Evolutionary conservation across 495 filamentous ascomycete genomes (phyloP).

Genomic region (Podospora pseudocomata): DNA sequence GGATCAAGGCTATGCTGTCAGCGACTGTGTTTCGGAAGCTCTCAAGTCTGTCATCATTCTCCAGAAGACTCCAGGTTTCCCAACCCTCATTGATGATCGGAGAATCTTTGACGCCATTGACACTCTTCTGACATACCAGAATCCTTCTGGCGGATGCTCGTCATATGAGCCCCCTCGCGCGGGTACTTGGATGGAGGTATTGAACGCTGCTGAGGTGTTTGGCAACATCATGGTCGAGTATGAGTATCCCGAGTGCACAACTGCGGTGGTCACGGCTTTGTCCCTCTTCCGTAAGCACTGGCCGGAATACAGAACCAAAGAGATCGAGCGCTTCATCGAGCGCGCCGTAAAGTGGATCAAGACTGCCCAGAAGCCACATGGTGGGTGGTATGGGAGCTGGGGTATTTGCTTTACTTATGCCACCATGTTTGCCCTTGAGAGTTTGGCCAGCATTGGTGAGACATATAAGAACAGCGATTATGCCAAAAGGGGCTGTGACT

Average conservation of each 20-base stretch:
- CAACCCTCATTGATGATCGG: slow-evolving; percentile 65
- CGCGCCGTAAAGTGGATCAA: slow-evolving; percentile 79
- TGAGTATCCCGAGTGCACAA: slow-evolving; percentile 96
- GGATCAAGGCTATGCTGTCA: slow-evolving; percentile 90
- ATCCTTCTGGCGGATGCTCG: slow-evolving; percentile 79
- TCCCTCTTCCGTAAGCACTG: slow-evolving; percentile 76
- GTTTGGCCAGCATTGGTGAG: slow-evolving; percentile 76
- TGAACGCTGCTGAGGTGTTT: slow-evolving; percentile 97
- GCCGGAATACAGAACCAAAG: slow-evolving; percentile 70
- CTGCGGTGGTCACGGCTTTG: slow-evolving; percentile 86
- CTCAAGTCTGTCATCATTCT: slow-evolving; percentile 83
- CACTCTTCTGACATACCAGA: slow-evolving; percentile 89
- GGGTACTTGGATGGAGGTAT: slow-evolving; percentile 68
- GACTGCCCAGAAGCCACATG: slow-evolving; percentile 70
- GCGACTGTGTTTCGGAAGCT: slow-evolving; percentile 88
- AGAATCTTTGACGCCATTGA: slow-evolving; percentile 85
- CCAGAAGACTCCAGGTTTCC: slow-evolving; percentile 74
- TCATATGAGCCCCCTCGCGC: slow-evolving; percentile 84
- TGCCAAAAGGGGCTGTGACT: slow-evolving; percentile 74
- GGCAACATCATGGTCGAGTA: slow-evolving; percentile 98
- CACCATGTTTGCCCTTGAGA: slow-evolving; percentile 89
- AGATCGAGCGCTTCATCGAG: slow-evolving; percentile 67
- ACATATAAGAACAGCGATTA: slow-evolving; percentile 68
- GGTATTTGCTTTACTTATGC: slow-evolving; percentile 98
- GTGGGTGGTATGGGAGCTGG: slow-evolving; percentile 96